Base-by-base conservation (phyloP, 2,329 filamentous ascomycete genomes). In the Penicillium capsulatum region DNA sequence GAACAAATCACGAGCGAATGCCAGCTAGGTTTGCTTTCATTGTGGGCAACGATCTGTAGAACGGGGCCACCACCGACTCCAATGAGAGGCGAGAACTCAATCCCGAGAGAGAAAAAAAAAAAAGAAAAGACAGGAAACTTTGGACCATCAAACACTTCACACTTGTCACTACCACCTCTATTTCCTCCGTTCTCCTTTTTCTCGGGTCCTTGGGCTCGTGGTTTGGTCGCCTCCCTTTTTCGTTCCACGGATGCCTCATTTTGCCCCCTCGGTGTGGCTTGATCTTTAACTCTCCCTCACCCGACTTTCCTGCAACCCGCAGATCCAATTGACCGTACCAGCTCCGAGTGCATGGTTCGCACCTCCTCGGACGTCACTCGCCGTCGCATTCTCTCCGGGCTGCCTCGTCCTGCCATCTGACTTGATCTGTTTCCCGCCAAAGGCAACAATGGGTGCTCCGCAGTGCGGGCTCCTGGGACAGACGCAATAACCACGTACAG, bases 371-470 rank as follows among this genome's bases (percentile, higher is more conserved):
- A 16, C n/a, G 16, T 38, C 32, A 19, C 19, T 15, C 26, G 6
- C n/a, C 14, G n/a, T 30, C 14, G n/a, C 8, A 15, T 24, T 22
- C 17, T 26, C 40, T 17, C 27, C 45, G 42, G 45, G 45, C 31
- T 42, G 17, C 34, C 30, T 39, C 34, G 15, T 29, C 35, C 33
- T 29, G 24, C 34, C 31, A 34, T 34, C 34, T 36, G 45, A 32
- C 34, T 32, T 48, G 42, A 46, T 44, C 38, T 17, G 26, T 31
- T 22, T n/a, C n/a, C 29, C 16, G 31, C 32, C 15, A 24, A 32
- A 43, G 50, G 49, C 52, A 53, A 62, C 48, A 57, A 64, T 64
- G 61, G 61, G 62, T 58, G 50, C 55, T 44, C 51, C 51, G 53
- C 48, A 44, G 52, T 51, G 49, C 31, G 42, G 40, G 44, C 43